Percentiles rank a stretch among this genome's conserved stretches.
Evolutionary conservation across 2,329 filamentous ascomycete genomes (phyloP).

Genomic region (Colletotrichum sansevieriae): DNA sequence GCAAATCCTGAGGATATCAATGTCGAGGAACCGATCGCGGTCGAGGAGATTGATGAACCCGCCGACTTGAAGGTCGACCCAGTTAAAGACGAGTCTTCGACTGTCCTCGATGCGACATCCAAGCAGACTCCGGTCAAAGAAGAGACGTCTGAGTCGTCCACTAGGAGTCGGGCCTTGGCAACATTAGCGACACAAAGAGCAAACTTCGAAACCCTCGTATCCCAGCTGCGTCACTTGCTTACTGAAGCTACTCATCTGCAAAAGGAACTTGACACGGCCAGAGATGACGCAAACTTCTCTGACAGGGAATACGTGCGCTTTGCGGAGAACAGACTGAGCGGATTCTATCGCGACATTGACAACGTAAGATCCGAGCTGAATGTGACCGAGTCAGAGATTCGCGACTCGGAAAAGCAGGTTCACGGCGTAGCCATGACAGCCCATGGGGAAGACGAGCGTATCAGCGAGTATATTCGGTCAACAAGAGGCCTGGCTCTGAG

Average conservation of each 20-base stretch:
- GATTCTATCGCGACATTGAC: constrained; percentile 49
- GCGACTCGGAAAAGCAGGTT: constrained; percentile 48
- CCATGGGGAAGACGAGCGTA: constrained; percentile 45
- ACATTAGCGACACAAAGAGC: constrained; percentile 49
- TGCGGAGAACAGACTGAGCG: constrained; percentile 48
- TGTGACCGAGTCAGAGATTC: constrained; percentile 53
- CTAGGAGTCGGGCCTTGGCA: constrained; percentile 29
- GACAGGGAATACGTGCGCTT: constrained; percentile 45
- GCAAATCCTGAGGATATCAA: constrained; percentile 62
- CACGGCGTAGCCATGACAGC: constrained; percentile 39
- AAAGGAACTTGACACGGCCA: constrained; percentile 49
- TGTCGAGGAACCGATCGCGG: constrained; percentile 54
- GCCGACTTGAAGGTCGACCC: constrained; percentile 17
- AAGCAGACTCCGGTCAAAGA: constrained; percentile 39
- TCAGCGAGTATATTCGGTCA: constrained; percentile 67
- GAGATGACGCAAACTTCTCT: constrained; percentile 22
- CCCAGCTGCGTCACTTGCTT: constrained; percentile 51
- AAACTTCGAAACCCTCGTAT: constrained; percentile 51
- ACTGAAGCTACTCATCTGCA: constrained; percentile 47
- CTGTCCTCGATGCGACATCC: not conserved
- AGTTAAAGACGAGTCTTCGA: constrained; percentile 9
- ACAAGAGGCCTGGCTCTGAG: constrained; percentile 71
- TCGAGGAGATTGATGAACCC: constrained; percentile 48
- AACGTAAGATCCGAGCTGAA: constrained; percentile 53
- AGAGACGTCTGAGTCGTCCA: constrained; percentile 14